A percentile compares a stretch with the other conserved stretches of the same genome.
These are phyloP conservation scores for Clonostachys chloroleuca DNA, from an alignment of 2,329 filamentous ascomycete genomes.

Conservation along the genomic window DNA sequence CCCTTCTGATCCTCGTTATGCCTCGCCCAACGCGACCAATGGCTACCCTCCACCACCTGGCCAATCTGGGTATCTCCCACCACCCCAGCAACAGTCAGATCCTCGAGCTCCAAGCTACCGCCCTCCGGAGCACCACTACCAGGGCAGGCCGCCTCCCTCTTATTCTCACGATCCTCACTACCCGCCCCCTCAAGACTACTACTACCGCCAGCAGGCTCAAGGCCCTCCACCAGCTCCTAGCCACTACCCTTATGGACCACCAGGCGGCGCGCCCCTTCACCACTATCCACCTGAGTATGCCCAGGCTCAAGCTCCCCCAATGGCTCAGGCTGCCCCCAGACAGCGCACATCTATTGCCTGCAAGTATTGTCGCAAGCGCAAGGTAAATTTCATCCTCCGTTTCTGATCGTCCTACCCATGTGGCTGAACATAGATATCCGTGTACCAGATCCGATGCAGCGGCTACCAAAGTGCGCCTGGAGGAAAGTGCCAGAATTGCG, in stretches of 20 bases:
- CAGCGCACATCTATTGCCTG: conserved; percentile 58
- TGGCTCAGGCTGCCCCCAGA: conserved; percentile 48
- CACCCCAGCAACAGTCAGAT: conserved; percentile 28
- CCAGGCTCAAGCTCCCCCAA: conserved; percentile 23
- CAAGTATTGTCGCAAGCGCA: conserved; percentile 56
- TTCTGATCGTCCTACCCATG: background rate
- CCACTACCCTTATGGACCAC: conserved; percentile 5
- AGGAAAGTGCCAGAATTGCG: conserved; percentile 57
- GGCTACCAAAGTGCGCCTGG: conserved; percentile 55
- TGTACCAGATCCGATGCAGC: conserved; percentile 51
- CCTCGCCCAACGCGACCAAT: conserved; percentile 37
- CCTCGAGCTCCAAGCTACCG: conserved; percentile 27
- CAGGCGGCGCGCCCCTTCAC: conserved; percentile 9
- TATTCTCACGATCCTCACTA: conserved; percentile 26
- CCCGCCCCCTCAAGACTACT: conserved; percentile 21
- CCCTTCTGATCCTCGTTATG: conserved; percentile 28
- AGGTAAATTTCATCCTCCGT: conserved; percentile 31
- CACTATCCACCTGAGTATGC: conserved; percentile 26
- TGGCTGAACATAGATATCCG: background rate
- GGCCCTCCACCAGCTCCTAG: conserved; percentile 17
- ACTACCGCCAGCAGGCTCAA: conserved; percentile 21
- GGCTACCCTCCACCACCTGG: conserved; percentile 36
- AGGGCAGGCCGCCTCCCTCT: conserved; percentile 22
- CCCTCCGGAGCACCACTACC: conserved; percentile 31
- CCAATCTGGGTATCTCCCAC: conserved; percentile 26